Evolutionary conservation across 257 asterid species (phyloP).

Genomic region (Dorcoceras hygrometricum): DNA sequence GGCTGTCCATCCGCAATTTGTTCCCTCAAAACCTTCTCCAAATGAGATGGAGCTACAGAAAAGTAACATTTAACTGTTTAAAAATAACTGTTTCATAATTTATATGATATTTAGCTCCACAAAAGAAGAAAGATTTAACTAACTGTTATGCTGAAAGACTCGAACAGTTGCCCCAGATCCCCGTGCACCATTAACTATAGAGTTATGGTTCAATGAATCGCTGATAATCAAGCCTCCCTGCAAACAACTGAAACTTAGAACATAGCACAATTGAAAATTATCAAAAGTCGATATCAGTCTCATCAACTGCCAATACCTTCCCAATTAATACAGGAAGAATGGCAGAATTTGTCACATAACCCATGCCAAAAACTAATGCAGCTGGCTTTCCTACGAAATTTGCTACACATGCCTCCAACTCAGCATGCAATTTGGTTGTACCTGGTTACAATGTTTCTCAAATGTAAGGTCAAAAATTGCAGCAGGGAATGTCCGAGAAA

Average conservation of each 20-base stretch:
- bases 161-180: slow-evolving; percentile 97
- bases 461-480: slow-evolving; percentile 13
- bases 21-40: slow-evolving; percentile 88
- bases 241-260: slow-evolving; percentile 24
- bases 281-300: slow-evolving; percentile 9
- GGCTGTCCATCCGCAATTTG: slow-evolving; percentile 97
- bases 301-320: slow-evolving; percentile 53
- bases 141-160: slow-evolving; percentile 96
- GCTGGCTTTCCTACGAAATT: slow-evolving; percentile 90
- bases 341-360: slow-evolving; percentile 93
- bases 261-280: slow-evolving; percentile 9
- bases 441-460: slow-evolving; percentile 44
- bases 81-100: slow-evolving; percentile 2
- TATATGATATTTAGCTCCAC: slow-evolving; percentile 2
- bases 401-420: slow-evolving; percentile 88
- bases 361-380: slow-evolving; percentile 95
- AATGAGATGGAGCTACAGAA: slow-evolving; percentile 74
- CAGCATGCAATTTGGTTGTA: slow-evolving; percentile 72
- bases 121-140: slow-evolving; percentile 27
- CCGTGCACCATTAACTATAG: slow-evolving; percentile 97
- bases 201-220: slow-evolving; percentile 94
- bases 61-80: slow-evolving; percentile 15
- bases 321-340: slow-evolving; percentile 84
- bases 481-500: slow-evolving; percentile 13
- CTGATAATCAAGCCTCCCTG: slow-evolving; percentile 96